Evolutionary conservation across 768 basidiomycete genomes (phyloP), one percentile per base, ranked within the genome.

Genomic region (Lactarius hengduanensis): DNA sequence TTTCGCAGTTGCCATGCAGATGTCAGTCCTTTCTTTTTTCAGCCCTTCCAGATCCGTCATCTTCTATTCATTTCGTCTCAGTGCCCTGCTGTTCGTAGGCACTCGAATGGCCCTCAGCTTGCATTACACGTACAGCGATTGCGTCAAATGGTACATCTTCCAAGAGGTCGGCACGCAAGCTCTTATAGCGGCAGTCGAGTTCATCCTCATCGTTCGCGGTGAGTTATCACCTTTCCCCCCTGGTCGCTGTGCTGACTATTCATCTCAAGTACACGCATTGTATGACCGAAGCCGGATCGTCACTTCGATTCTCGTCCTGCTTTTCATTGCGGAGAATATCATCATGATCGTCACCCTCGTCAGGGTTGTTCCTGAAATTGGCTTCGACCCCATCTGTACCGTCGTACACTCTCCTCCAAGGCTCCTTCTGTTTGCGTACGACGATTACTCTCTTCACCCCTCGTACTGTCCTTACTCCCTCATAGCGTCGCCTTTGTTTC

Each of bases 161-260:
- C 67, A 70, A 40, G 34, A 56, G 57, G 50, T 69, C 38, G 32
- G 66, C 63, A 62, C 67, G 7, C 59, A 74, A 55, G 34, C 64
- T 54, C 63, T 70, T 26, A 45, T 66, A 18, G 67, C 70, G 20
- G 40, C 60, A 26, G 59, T 77, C 16, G 71, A 77, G 57, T 40
- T 70, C 20, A 65, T 73, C 47, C 67, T 76, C 62, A 72, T 69
- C 15, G 55, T 61, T 6, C 73, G 76, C 59, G 69, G 76, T 77
- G 22, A 47, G 76, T 28, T 11, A 8, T 40, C 13, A 40, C 13
- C 22, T 40, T 36, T 2, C 3, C 22, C 45, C 30, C 28, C 13
- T 30, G 32, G 10, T 53, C 22, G 20, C 34, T 41, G 4, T 36
- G 2, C 18, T 45, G 5, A 59, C 16, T 28, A 6, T 11, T 41